These are phyloP conservation scores for Dipodascopsis tothii DNA, from an alignment of 805 yeast genomes.

Conservation along the genomic window DNA sequence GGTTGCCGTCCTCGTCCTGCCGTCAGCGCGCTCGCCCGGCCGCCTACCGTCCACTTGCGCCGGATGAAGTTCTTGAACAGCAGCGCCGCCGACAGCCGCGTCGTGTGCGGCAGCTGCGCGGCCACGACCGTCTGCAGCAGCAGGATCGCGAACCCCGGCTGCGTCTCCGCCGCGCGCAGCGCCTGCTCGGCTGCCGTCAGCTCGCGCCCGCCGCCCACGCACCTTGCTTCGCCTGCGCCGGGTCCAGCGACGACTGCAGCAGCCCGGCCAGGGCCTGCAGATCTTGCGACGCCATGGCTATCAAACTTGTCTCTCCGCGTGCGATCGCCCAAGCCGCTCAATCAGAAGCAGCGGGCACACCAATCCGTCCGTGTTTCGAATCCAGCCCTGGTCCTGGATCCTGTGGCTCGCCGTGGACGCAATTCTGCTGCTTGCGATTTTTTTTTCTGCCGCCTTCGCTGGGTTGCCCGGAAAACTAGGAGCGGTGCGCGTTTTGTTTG, in stretches of 20 bases:
- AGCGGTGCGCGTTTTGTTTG: not conserved
- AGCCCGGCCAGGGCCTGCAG: slow-evolving; percentile 9
- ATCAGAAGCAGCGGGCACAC: no score
- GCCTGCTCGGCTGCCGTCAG: slow-evolving; percentile 42
- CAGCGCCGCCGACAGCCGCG: slow-evolving; percentile 80
- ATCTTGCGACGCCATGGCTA: slow-evolving; percentile 13
- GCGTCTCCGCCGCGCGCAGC: slow-evolving; percentile 54
- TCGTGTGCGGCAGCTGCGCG: slow-evolving; percentile 41
- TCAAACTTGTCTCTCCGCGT: no score
- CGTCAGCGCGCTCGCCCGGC: not conserved
- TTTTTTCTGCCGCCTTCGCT: no score
- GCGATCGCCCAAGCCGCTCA: no score
- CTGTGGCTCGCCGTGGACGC: no score
- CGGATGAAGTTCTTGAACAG: slow-evolving; percentile 82
- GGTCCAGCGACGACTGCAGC: slow-evolving; percentile 19
- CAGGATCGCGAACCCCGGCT: slow-evolving; percentile 67
- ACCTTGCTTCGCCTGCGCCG: slow-evolving; percentile 22
- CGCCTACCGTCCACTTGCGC: slow-evolving; percentile 54
- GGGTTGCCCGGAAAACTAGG: no score
- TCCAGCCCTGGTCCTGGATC: no score
- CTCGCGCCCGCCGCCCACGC: not conserved
- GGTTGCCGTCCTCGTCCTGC: slow-evolving; percentile 71
- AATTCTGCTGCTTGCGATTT: no score
- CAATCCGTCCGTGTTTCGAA: no score
- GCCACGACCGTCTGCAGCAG: slow-evolving; percentile 73